Conservation (phyloP, 192 early-diverging fungal species). For the Geranomyces variabilis region DNA sequence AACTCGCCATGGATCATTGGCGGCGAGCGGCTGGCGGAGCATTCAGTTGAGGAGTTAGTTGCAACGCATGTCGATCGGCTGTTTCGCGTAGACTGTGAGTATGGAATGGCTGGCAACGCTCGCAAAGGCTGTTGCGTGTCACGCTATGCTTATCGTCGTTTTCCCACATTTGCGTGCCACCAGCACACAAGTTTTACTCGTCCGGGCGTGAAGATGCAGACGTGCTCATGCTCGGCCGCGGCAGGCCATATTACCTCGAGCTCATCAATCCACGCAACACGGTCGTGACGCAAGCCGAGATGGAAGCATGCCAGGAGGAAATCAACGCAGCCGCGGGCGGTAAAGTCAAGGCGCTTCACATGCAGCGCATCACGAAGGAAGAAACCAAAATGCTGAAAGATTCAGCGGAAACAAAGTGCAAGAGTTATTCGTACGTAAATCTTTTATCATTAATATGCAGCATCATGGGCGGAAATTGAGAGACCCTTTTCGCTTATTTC, state of each 20-base stretch:
- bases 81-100: slow-evolving; percentile 61
- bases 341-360: slow-evolving; percentile 35
- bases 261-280: slow-evolving; percentile 73
- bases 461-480: too few species aligned
- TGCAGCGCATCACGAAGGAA: slow-evolving; percentile 47
- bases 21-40: slow-evolving; percentile 67
- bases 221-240: slow-evolving; percentile 91
- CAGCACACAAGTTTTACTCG: slow-evolving; percentile 74
- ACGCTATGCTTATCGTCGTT: too few species aligned
- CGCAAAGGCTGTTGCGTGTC: too few species aligned
- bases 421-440: slow-evolving; percentile 44
- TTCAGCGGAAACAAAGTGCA: slow-evolving; percentile 50
- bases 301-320: slow-evolving; percentile 36
- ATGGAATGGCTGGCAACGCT: too few species aligned
- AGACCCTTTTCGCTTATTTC: too few species aligned
- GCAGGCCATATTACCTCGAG: slow-evolving; percentile 91
- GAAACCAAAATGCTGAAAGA: slow-evolving; percentile 47
- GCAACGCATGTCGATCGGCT: slow-evolving; percentile 59
- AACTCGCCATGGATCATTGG: slow-evolving; percentile 85
- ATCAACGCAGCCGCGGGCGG: slow-evolving; percentile 44
- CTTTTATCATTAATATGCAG: not conserved
- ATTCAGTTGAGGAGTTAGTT: slow-evolving; percentile 81
- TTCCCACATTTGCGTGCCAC: too few species aligned
- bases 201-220: slow-evolving; percentile 93
- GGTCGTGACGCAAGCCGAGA: slow-evolving; percentile 22